These are phyloP conservation scores for Penicillium nordicum DNA, from an alignment of 2,329 filamentous ascomycete species.

Conservation along the genomic window DNA sequence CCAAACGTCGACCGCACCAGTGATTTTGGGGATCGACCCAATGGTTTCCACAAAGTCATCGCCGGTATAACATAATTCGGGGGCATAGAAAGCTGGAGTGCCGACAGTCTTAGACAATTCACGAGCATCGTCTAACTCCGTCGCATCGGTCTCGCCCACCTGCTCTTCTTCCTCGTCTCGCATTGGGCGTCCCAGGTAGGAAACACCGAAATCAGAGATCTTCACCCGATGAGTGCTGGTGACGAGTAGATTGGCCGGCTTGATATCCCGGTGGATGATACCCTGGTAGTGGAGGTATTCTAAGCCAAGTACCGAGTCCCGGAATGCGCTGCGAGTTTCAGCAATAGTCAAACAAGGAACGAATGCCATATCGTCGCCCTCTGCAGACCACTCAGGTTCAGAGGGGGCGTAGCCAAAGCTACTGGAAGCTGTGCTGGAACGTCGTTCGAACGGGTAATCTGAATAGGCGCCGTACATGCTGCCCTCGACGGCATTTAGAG, in stretches of 20 bases:
- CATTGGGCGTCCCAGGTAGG: slow-evolving; percentile 87
- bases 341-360: slow-evolving; percentile 89
- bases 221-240: slow-evolving; percentile 83
- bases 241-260: slow-evolving; percentile 86
- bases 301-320: slow-evolving; percentile 86
- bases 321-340: slow-evolving; percentile 77
- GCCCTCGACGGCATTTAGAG: slow-evolving; percentile 62
- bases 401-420: slow-evolving; percentile 44
- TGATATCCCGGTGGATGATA: slow-evolving; percentile 80
- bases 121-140: slow-evolving; percentile 85
- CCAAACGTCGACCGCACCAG: slow-evolving; percentile 95
- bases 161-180: slow-evolving; percentile 77
- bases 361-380: slow-evolving; percentile 82
- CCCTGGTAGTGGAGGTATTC: slow-evolving; percentile 91
- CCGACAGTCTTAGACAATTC: slow-evolving; percentile 98
- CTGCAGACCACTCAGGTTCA: slow-evolving; percentile 43
- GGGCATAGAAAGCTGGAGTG: slow-evolving; percentile 95
- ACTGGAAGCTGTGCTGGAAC: slow-evolving; percentile 77
- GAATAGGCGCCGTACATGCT: slow-evolving; percentile 75
- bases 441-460: slow-evolving; percentile 60
- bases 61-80: slow-evolving; percentile 90
- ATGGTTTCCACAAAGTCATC: slow-evolving; percentile 54
- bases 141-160: slow-evolving; percentile 75
- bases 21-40: slow-evolving; percentile 66
- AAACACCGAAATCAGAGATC: slow-evolving; percentile 98